Base-by-base conservation (phyloP, 345 rosid genomes). In the Populus deltoides region DNA sequence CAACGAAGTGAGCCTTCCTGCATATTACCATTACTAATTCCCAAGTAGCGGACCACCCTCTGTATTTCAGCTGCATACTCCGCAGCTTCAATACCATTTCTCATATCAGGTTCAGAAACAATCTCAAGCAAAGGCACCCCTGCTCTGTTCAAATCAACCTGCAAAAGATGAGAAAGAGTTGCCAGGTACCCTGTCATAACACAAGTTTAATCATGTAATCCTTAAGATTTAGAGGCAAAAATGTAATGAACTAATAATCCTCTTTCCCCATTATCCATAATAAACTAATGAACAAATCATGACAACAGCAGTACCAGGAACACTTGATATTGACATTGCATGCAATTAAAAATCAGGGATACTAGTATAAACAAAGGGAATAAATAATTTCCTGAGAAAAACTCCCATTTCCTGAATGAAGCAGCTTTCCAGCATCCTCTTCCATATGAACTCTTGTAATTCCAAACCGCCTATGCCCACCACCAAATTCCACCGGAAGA, bases 31-130 rank as follows among this genome's bases (percentile, higher is more conserved):
- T 96, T 92, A 68, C 98, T 85, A 9, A 92, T 87, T 45, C 94
- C 97, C 81, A 96, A 83, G 86, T 89, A 93, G 69, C 93, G 90
- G 29, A 89, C 98, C 83, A 96, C 75, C 87, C 97, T 84, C 85
- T 96, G 99, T 75, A 96, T 65, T 80, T 93, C 98, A 63, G 88
- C 86, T 7, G 93, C 97, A 76, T 91, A 93, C 78, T 96, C 97
- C 53, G 97, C 92, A 11, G 97, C 98, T 85, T 91, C 97, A 18
- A 87, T 71, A 39, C 98, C 97, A 85, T 80, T 93, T 83, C 98
- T 86, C 98, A 96, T 93, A 88, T 96, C 94, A 77, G 99, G 98
- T 80, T 96, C 99, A 81, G 97, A 96, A 62, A 96, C 98, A 78
- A 96, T 88, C 86, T 96, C 99, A 82, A 96, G 97, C 83, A 96